A percentile compares a stretch with the other conserved stretches of the same genome.
These are phyloP conservation scores for Paraurostyla sp. DNA, from an alignment of 73 alveolate species.

Conservation along the genomic window DNA sequence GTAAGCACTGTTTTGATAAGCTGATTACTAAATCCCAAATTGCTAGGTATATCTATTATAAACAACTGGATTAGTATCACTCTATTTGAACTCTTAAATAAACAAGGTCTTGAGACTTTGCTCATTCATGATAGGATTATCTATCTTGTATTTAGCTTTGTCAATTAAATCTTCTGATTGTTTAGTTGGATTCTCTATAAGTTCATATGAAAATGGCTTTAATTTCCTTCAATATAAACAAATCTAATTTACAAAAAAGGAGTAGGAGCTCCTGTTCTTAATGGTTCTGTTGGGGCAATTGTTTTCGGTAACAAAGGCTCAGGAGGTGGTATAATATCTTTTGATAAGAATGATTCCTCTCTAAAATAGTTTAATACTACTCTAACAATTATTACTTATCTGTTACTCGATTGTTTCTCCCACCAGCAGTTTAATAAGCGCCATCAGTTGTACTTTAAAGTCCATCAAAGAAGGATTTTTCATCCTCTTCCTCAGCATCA, in stretches of 20 bases:
- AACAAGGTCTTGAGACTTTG: constrained; percentile 11
- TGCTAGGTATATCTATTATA: constrained; percentile 15
- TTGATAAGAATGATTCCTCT: not conserved
- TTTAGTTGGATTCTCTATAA: not conserved
- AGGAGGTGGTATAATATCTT: constrained; percentile 46
- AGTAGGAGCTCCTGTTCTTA: constrained; percentile 32
- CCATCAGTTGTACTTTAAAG: not conserved
- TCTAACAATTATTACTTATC: not conserved
- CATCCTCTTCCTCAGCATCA: not conserved
- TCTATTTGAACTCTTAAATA: not conserved
- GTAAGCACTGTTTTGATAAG: constrained; percentile 8
- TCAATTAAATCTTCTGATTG: not conserved
- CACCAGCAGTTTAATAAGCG: not conserved
- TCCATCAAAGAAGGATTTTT: not conserved
- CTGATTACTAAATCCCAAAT: not conserved
- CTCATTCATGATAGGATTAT: constrained; percentile 30
- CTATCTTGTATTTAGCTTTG: not conserved
- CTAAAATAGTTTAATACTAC: not conserved
- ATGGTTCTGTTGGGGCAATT: constrained; percentile 31
- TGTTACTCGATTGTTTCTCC: not conserved
- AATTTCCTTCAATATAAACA: not conserved
- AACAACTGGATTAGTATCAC: constrained; percentile 23
- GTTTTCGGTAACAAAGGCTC: constrained; percentile 31
- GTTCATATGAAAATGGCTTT: not conserved
- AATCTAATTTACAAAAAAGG: constrained; percentile 36